A percentile compares a stretch with the other conserved stretches of the same genome.
Evolutionary conservation across 495 filamentous ascomycete genomes (phyloP).

Genomic region (Talaromyces adpressus): DNA sequence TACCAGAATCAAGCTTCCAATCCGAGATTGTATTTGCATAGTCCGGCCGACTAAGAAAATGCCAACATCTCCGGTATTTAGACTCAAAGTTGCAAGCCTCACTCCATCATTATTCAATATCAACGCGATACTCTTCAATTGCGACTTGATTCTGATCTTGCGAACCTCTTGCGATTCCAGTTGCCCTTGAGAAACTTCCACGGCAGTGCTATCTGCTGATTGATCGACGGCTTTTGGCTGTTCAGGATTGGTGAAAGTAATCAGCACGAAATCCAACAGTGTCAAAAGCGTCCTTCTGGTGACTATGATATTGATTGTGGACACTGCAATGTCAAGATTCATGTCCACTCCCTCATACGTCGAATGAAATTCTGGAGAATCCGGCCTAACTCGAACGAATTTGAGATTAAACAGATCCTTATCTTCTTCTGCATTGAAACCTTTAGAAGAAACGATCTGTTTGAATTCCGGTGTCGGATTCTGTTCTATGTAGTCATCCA

Average conservation of each 20-base stretch:
- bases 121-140: slow-evolving; percentile 84
- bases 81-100: slow-evolving; percentile 81
- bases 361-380: slow-evolving; percentile 87
- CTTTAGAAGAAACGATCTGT: slow-evolving; percentile 86
- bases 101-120: slow-evolving; percentile 99
- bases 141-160: slow-evolving; percentile 79
- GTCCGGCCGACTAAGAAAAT: slow-evolving; percentile 79
- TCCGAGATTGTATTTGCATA: slow-evolving; percentile 76
- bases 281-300: slow-evolving; percentile 90
- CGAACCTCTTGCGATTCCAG: slow-evolving; percentile 31
- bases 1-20: slow-evolving; percentile 80
- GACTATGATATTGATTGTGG: slow-evolving; percentile 91
- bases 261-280: slow-evolving; percentile 89
- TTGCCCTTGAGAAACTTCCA: slow-evolving; percentile 32
- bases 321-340: slow-evolving; percentile 85
- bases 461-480: slow-evolving; percentile 91
- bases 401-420: slow-evolving; percentile 83
- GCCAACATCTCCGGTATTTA: slow-evolving; percentile 84
- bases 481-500: slow-evolving; percentile 91
- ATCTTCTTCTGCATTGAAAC: slow-evolving; percentile 59
- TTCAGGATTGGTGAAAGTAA: slow-evolving; percentile 80
- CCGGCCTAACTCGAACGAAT: slow-evolving; percentile 78
- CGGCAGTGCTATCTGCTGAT: slow-evolving; percentile 37
- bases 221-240: slow-evolving; percentile 26
- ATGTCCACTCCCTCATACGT: slow-evolving; percentile 89